Evolutionary conservation across 208 protist genomes (phyloP), one percentile per base, ranked within the genome.

Genomic region (Leishmania arabica): DNA sequence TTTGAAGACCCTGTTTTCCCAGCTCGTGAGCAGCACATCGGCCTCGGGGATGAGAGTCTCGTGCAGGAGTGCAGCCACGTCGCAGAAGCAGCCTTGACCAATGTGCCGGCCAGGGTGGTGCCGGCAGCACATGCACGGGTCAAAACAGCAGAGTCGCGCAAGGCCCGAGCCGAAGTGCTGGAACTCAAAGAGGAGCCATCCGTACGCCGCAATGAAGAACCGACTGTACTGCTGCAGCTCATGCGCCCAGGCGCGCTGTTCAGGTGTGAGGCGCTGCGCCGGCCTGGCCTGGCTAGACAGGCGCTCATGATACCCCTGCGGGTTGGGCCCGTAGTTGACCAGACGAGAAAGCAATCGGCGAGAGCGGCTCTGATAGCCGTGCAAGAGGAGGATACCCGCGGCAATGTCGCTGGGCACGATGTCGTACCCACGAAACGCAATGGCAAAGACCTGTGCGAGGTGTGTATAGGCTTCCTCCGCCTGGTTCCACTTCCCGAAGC

Each of bases 351-450:
- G 51, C 5, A 86, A n/a, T 42, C 84, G 83, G 72, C 84, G 84
- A 4, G 84, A 89, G 27, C 78, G 77, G 31, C 81, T 77, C 75
- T 98, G 95, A 60, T 91, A 89, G 42, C 86, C 90, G 79, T 96
- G 88, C 58, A 97, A 66, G n/a, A 98, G 85, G n/a, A 98, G 84
- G 65, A 95, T 84, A 27, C 95, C 95, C 0, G 95, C 93, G 17
- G 86, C 91, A 34, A 98, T 88, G 80, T 98, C 95, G 78, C 90
- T 95, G 51, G 91, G 92, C 19, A 97, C 95, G 69, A 98, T 85
- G 83, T 96, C 92, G 83, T 95, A 95, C 31, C 81, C 91, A n/a
- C 89, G 86, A 79, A 98, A 98, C 24, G 90, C 88, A 5, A 79
- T 62, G 17, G 95, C 93, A n/a, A 98, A 79, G 2, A 91, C 89